phyloP scores from a whole-genome alignment of 805 yeast genomes.

The Suhomyces vadensis region DNA sequence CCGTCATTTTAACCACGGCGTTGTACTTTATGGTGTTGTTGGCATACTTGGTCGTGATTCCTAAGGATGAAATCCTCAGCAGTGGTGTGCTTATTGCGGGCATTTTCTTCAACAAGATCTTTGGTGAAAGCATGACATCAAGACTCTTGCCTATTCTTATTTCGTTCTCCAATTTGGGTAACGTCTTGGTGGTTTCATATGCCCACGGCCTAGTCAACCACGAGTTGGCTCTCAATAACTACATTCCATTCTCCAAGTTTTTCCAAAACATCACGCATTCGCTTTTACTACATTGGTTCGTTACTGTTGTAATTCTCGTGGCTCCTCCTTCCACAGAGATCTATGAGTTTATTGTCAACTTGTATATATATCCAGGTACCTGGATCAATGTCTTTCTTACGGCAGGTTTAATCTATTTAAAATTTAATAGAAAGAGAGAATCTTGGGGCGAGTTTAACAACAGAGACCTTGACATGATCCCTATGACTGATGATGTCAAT shows the following conservation, averaged over 20 bases:
- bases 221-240: conserved; percentile 53
- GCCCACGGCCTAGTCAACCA: conserved; percentile 61
- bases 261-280: conserved; percentile 49
- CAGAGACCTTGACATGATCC: conserved; percentile 8
- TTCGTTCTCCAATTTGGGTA: conserved; percentile 64
- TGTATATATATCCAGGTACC: conserved; percentile 65
- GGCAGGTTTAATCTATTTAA: conserved; percentile 54
- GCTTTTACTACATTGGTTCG: conserved; percentile 53
- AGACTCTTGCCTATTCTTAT: conserved; percentile 55
- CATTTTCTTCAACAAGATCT: conserved; percentile 54
- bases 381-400: conserved; percentile 56
- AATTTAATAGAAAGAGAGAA: conserved; percentile 27
- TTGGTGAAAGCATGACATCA: conserved; percentile 54
- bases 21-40: conserved; percentile 58
- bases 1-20: conserved; percentile 52
- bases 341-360: conserved; percentile 61
- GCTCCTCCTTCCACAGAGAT: conserved; percentile 65
- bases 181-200: conserved; percentile 62
- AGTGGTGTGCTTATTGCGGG: conserved; percentile 70
- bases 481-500: conserved; percentile 8
- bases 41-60: conserved; percentile 58
- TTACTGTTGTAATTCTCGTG: conserved; percentile 53
- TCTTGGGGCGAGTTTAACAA: conserved; percentile 15
- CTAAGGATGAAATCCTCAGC: conserved; percentile 45
- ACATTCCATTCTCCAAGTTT: conserved; percentile 50